Conservation (phyloP, 306 rosid genomes). For the Cicer yamashitae region DNA sequence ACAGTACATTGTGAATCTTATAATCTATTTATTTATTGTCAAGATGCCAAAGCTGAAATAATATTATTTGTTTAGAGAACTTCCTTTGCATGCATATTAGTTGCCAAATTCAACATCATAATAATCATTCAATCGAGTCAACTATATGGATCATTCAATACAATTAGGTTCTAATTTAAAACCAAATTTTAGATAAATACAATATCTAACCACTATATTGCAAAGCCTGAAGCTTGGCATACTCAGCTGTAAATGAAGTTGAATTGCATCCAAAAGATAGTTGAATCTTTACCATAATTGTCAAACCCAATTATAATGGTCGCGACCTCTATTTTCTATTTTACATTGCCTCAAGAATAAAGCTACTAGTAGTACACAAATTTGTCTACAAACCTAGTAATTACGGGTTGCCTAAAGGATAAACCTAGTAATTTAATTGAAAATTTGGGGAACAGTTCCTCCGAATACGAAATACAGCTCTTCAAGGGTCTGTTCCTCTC, state of each 20-base stretch:
- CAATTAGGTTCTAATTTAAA: neutral
- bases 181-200: conserved; percentile 8
- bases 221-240: neutral
- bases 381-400: too few species aligned
- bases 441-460: neutral
- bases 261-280: neutral
- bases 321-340: neutral
- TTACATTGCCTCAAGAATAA: neutral
- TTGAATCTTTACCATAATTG: neutral
- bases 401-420: neutral
- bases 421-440: neutral
- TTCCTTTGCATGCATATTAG: conserved; percentile 6
- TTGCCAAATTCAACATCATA: conserved; percentile 2
- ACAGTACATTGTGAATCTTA: neutral
- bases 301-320: conserved; percentile 18
- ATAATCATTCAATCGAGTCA: conserved; percentile 3
- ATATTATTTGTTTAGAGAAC: neutral
- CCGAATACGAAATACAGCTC: neutral
- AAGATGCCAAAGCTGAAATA: neutral
- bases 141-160: neutral
- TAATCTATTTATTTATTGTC: neutral
- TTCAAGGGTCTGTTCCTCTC: neutral
- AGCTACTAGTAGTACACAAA: neutral
- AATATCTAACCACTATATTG: neutral
- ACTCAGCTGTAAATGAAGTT: conserved; percentile 22